A percentile compares a stretch with the other conserved stretches of the same genome.
Conservation (phyloP, 257 asterid genomes). For the Solanum etuberosum region DNA sequence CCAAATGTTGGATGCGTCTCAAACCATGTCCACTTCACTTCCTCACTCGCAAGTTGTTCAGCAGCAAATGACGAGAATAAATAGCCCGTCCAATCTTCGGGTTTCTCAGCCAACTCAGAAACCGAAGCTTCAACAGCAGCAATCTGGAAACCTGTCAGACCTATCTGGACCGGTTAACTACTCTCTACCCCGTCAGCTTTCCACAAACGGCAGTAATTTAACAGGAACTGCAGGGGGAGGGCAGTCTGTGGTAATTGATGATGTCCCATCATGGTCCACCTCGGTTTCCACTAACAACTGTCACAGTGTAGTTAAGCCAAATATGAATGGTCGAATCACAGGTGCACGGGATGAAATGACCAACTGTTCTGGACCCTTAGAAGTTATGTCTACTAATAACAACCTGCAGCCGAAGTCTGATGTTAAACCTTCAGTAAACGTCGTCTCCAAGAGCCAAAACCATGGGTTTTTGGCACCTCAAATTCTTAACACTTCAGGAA, state of each 20-base stretch:
- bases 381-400: slow-evolving; percentile 31
- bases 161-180: slow-evolving; percentile 39
- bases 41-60: slow-evolving; percentile 16
- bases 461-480: slow-evolving; percentile 44
- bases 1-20: slow-evolving; percentile 42
- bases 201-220: slow-evolving; percentile 18
- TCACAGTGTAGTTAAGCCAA: slow-evolving; percentile 37
- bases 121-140: slow-evolving; percentile 25
- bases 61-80: slow-evolving; percentile 20
- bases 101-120: slow-evolving; percentile 38
- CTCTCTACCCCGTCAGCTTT: slow-evolving; percentile 35
- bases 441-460: slow-evolving; percentile 43
- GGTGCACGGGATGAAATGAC: slow-evolving; percentile 38
- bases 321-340: slow-evolving; percentile 32
- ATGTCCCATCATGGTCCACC: slow-evolving; percentile 82
- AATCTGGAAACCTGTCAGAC: slow-evolving; percentile 29
- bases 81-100: slow-evolving; percentile 35
- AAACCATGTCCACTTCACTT: slow-evolving; percentile 22
- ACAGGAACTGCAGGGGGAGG: slow-evolving; percentile 28
- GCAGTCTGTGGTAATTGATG: slow-evolving; percentile 71
- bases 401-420: slow-evolving; percentile 45
- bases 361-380: slow-evolving; percentile 44
- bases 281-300: slow-evolving; percentile 86
- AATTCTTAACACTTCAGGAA: slow-evolving; percentile 32
- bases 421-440: slow-evolving; percentile 36